These are phyloP conservation scores for Candolleomyces efflorescens DNA, from an alignment of 768 basidiomycete genomes.

Conservation along the genomic window DNA sequence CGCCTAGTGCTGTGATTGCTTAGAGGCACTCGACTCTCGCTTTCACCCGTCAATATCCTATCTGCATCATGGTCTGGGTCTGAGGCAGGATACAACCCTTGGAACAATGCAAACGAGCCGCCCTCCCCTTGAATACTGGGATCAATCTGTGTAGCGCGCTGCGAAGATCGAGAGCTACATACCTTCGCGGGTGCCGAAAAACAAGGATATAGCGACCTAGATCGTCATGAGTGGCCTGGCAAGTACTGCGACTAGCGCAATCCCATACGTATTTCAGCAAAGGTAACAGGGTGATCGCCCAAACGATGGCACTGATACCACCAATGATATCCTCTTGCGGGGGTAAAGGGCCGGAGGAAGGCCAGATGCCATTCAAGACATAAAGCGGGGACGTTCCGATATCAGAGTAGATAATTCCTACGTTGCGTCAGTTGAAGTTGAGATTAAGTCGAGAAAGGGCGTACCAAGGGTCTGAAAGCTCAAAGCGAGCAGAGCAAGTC, in stretches of 20 bases:
- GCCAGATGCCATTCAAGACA: conserved; percentile 63
- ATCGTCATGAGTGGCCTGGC: not conserved
- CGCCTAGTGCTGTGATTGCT: conserved; percentile 11
- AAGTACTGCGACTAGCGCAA: not conserved
- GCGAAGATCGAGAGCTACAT: not conserved
- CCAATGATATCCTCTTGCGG: conserved; percentile 60
- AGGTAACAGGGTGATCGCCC: conserved; percentile 58
- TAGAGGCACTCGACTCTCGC: conserved; percentile 14
- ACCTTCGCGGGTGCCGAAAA: conserved; percentile 45
- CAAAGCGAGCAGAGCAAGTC: conserved; percentile 2
- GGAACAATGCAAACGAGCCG: conserved; percentile 61
- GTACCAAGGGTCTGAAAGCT: conserved; percentile 9
- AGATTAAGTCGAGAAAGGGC: not conserved
- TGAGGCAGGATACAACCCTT: conserved; percentile 53
- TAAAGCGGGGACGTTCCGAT: conserved; percentile 62
- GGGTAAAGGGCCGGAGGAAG: conserved; percentile 41
- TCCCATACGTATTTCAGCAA: conserved; percentile 52
- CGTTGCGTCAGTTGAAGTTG: not conserved
- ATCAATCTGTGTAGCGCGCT: conserved; percentile 6
- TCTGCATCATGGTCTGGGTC: conserved; percentile 43
- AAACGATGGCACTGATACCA: conserved; percentile 57
- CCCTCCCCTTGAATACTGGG: conserved; percentile 48
- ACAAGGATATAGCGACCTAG: conserved; percentile 44
- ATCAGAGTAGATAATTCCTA: conserved; percentile 47
- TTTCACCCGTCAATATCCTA: conserved; percentile 51